Conservation (phyloP, 2,329 filamentous ascomycete species). For the Verticillium isaacii region DNA sequence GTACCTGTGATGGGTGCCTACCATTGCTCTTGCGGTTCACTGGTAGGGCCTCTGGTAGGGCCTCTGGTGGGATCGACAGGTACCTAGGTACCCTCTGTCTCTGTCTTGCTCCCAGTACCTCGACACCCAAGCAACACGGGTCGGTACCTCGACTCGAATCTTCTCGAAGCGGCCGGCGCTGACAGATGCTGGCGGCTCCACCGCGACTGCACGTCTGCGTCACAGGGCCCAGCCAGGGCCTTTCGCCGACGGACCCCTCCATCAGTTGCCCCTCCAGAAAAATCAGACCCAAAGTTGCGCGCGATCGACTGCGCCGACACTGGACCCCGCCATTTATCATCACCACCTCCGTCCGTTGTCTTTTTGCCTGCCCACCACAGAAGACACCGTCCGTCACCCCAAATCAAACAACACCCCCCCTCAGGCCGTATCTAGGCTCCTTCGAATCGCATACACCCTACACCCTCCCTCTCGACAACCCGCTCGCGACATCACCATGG, state of each 20-base stretch:
- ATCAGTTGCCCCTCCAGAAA: slow-evolving; percentile 19
- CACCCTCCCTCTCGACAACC: no score
- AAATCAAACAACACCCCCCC: neutral
- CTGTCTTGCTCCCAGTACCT: slow-evolving; percentile 17
- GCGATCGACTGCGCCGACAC: slow-evolving; percentile 1
- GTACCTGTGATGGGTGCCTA: no score
- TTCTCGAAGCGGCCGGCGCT: slow-evolving; percentile 13
- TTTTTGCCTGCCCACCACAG: neutral
- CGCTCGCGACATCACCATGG: slow-evolving; percentile 28
- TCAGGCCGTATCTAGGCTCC: neutral
- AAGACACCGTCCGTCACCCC: neutral
- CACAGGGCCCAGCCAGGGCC: neutral
- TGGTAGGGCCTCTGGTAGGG: no score
- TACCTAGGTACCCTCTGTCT: no score
- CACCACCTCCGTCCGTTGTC: neutral
- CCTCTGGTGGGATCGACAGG: no score
- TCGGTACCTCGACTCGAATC: slow-evolving; percentile 8
- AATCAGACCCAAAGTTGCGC: slow-evolving; percentile 3
- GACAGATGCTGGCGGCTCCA: slow-evolving; percentile 7
- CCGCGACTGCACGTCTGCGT: slow-evolving; percentile 3
- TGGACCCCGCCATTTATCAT: slow-evolving; percentile 12
- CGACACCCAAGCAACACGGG: neutral
- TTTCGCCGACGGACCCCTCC: neutral
- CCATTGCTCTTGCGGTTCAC: no score
- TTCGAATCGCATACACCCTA: neutral